Evolutionary conservation across 768 basidiomycete genomes (phyloP), one percentile per base, ranked within the genome.

Genomic region (Rhizopogon vulgaris): DNA sequence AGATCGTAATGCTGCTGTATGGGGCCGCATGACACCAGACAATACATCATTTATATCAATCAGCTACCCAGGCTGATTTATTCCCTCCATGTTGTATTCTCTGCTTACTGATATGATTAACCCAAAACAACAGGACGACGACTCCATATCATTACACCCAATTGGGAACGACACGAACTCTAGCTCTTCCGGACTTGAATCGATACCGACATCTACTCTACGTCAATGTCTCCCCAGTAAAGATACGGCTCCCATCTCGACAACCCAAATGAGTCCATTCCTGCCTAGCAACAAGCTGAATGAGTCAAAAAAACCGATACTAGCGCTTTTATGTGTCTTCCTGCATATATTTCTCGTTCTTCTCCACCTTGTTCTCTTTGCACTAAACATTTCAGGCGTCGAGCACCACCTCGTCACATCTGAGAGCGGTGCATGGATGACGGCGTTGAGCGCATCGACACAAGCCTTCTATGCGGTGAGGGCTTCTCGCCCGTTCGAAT

Each of bases 341-440:
- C 18, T 45, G 30, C 43, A 45, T 8, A 30, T 12, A 45, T 22
- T 28, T 22, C 46, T 60, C 10, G 52, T 60, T 24, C 14, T 48
- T 38, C 32, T 60, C 17, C 54, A 60, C 40, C 7, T 54, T 24
- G 6, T 45, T 8, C 38, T 53, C 22, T 3, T 58, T 24, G 52
- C 27, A 17, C 12, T 57, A 8, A 22, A 17, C 7, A 27, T 38
- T 32, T 38, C 28, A 4, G 41, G 45, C 7, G n/a, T 43, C 15
- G 53, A 55, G 22, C 53, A 46, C 52, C 24, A 10, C 15, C 12
- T 55, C 22, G 30, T 39, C 32, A 28, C 30, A 15, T 51, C 47
- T 25, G 36, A 39, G n/a, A 32, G 25, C 22, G 27, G 30, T 30
- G 48, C 12, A 5, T 32, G 36, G 48, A 32, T 38, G 10, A 39